A percentile compares a stretch with the other conserved stretches of the same genome.
Evolutionary conservation across 2,329 filamentous ascomycete species (phyloP).

Genomic region (Scytalidium lignicola): DNA sequence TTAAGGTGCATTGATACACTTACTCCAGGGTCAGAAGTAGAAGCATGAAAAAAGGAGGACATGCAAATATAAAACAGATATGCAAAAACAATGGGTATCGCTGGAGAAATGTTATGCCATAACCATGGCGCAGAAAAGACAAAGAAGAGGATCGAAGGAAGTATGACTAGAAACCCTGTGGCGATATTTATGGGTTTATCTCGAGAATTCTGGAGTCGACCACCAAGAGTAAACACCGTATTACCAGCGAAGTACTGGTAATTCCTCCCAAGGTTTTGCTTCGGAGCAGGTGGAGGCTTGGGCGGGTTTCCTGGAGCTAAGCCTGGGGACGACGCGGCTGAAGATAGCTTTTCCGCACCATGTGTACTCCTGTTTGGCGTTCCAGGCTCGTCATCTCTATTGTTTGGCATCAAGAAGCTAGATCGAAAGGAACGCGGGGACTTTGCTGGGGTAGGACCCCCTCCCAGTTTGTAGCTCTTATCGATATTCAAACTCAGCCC

Average conservation of each 20-base stretch:
- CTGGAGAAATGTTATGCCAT: constrained; percentile 84
- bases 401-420: constrained; percentile 62
- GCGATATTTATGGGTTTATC: constrained; percentile 85
- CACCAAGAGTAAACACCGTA: constrained; percentile 81
- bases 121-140: constrained; percentile 72
- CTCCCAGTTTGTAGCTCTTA: constrained; percentile 51
- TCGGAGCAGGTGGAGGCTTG: constrained; percentile 14
- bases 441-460: constrained; percentile 55
- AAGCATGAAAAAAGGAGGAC: constrained; percentile 92
- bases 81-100: constrained; percentile 81
- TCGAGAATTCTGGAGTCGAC: constrained; percentile 80
- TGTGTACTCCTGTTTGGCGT: constrained; percentile 52
- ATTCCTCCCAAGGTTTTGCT: constrained; percentile 57
- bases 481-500: constrained; percentile 55
- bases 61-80: constrained; percentile 89
- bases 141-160: constrained; percentile 81
- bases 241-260: constrained; percentile 94
- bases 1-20: constrained; percentile 33
- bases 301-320: constrained; percentile 44
- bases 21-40: constrained; percentile 87
- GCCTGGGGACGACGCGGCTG: constrained; percentile 69
- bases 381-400: constrained; percentile 43
- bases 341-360: constrained; percentile 79
- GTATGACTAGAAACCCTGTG: constrained; percentile 73
- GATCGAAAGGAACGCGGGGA: constrained; percentile 74